Evolutionary conservation across 2,329 filamentous ascomycete species (phyloP).

Genomic region (Fonsecaea pedrosoi): DNA sequence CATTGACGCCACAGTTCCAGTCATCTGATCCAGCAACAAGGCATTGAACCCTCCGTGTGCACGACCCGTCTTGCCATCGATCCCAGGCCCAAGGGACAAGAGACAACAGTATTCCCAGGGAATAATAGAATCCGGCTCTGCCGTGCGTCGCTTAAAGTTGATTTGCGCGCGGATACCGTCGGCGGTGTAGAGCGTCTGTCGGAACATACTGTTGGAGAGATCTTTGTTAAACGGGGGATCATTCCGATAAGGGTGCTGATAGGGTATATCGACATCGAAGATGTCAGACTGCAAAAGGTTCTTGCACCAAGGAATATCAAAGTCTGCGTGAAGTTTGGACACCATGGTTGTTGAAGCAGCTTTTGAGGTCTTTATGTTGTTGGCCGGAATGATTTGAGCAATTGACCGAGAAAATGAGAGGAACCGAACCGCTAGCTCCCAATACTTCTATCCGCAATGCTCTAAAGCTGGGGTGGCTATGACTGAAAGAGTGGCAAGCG

Average conservation of each 20-base stretch:
- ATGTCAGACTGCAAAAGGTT: slow-evolving; percentile 9
- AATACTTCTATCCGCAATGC: not conserved
- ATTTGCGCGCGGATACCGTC: slow-evolving; percentile 28
- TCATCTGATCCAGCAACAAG: slow-evolving; percentile 32
- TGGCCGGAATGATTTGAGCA: not conserved
- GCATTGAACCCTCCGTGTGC: slow-evolving; percentile 35
- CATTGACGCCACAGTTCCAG: slow-evolving; percentile 18
- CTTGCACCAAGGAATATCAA: slow-evolving; percentile 21
- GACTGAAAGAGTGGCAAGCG: not conserved
- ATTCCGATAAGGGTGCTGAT: not conserved
- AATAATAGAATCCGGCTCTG: slow-evolving; percentile 20
- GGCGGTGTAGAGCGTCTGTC: slow-evolving; percentile 28
- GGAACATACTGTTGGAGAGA: slow-evolving; percentile 31
- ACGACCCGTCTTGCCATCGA: slow-evolving; percentile 31
- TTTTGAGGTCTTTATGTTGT: not conserved
- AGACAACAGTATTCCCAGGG: slow-evolving; percentile 29
- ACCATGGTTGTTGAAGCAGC: slow-evolving; percentile 1
- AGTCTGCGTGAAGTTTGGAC: slow-evolving; percentile 4
- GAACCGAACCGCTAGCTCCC: not conserved
- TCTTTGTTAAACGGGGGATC: not conserved
- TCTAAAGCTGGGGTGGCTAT: not conserved
- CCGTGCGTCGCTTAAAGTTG: slow-evolving; percentile 22
- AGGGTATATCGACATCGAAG: slow-evolving; percentile 6
- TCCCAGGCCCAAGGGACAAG: slow-evolving; percentile 26
- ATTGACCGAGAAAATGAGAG: not conserved